Evolutionary conservation across 768 basidiomycete species (phyloP).

Genomic region (Boletus speciosus): DNA sequence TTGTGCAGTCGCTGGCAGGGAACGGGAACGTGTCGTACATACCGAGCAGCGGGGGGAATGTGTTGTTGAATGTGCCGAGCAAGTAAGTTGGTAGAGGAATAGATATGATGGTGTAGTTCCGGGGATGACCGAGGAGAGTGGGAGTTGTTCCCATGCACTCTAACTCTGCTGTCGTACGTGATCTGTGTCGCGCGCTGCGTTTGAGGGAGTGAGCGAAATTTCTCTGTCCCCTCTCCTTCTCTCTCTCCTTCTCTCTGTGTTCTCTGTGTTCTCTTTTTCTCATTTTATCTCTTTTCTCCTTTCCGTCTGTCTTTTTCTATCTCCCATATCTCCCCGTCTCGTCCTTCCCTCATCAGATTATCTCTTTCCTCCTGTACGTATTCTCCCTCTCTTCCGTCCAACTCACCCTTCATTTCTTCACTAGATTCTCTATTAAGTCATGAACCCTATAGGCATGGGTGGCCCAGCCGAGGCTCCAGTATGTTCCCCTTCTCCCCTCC

Average conservation of each 20-base stretch:
- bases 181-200: constrained; percentile 23
- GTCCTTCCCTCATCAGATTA: constrained; percentile 38
- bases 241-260: constrained; percentile 21
- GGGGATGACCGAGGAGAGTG: constrained; percentile 19
- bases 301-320: constrained; percentile 37
- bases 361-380: constrained; percentile 36
- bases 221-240: constrained; percentile 11
- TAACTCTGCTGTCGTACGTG: constrained; percentile 21
- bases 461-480: constrained; percentile 75
- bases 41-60: constrained; percentile 74
- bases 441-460: constrained; percentile 73
- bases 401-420: constrained; percentile 8
- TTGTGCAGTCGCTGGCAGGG: constrained; percentile 75
- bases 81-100: constrained; percentile 14
- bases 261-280: constrained; percentile 31
- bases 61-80: constrained; percentile 79
- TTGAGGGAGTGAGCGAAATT: constrained; percentile 17
- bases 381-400: constrained; percentile 6
- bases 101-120: background rate
- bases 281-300: constrained; percentile 30
- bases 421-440: constrained; percentile 47
- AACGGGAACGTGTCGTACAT: constrained; percentile 90
- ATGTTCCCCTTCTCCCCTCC: constrained; percentile 28
- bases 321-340: constrained; percentile 32
- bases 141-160: constrained; percentile 21